Evolutionary conservation across 108 stramenopile genomes (phyloP).

Genomic region (Ochromonas danica): DNA sequence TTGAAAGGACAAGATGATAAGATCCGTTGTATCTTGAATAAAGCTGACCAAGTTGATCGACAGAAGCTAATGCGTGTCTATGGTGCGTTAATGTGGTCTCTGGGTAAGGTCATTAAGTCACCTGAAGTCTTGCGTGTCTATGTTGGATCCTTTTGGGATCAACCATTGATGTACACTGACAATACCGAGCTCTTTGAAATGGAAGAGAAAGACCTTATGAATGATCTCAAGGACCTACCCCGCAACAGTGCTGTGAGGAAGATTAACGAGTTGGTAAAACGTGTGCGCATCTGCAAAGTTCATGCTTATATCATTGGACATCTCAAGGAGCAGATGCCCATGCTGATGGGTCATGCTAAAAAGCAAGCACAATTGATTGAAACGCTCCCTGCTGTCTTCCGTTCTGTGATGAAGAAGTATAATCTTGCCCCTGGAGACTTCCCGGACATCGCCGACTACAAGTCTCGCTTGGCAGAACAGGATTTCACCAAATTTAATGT

Average conservation of each 20-base stretch:
- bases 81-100: conserved; percentile 65
- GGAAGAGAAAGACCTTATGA: conserved; percentile 69
- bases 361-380: conserved; percentile 30
- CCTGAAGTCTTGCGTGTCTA: conserved; percentile 64
- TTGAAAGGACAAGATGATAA: conserved; percentile 38
- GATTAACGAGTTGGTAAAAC: conserved; percentile 79
- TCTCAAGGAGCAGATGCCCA: conserved; percentile 59
- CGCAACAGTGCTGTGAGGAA: conserved; percentile 62
- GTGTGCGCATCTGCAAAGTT: conserved; percentile 56
- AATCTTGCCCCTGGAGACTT: conserved; percentile 62
- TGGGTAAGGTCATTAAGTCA: conserved; percentile 60
- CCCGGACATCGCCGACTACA: conserved; percentile 52
- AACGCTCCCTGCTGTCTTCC: conserved; percentile 52
- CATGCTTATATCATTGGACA: conserved; percentile 60
- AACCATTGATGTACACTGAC: conserved; percentile 56
- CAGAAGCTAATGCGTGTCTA: conserved; percentile 78
- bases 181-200: conserved; percentile 64
- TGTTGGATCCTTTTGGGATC: conserved; percentile 74
- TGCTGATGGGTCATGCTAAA: conserved; percentile 45
- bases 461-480: conserved; percentile 29
- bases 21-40: conserved; percentile 69
- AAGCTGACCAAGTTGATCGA: conserved; percentile 74
- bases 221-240: conserved; percentile 60
- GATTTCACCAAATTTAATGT: conserved; percentile 36
- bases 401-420: conserved; percentile 57